These are phyloP conservation scores for Castanea sativa DNA, from an alignment of 306 rosid genomes.

Conservation along the genomic window DNA sequence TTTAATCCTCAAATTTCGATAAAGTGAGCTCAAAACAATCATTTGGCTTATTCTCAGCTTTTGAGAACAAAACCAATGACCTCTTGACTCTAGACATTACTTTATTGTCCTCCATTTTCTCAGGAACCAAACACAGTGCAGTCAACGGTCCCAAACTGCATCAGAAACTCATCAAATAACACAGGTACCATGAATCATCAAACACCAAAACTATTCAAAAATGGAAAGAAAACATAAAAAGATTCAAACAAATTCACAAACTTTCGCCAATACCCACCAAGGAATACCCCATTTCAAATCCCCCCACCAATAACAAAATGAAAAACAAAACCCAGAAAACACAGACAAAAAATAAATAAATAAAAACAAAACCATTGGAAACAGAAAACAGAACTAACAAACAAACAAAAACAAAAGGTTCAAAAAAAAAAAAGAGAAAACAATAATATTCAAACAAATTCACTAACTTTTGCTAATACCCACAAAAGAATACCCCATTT, in stretches of 20 bases:
- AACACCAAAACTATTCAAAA: neutral
- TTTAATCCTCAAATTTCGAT: neutral
- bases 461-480: constrained; percentile 5
- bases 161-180: neutral
- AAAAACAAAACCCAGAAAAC: neutral
- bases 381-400: neutral
- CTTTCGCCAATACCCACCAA: constrained; percentile 9
- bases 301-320: neutral
- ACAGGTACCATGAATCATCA: neutral
- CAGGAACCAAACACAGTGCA: neutral
- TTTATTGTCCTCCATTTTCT: neutral
- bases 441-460: constrained; percentile 1
- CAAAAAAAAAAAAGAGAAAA: neutral
- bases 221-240: neutral
- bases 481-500: neutral
- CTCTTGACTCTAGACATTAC: neutral
- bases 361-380: neutral
- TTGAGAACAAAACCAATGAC: neutral
- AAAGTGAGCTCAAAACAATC: neutral
- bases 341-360: neutral
- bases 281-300: neutral
- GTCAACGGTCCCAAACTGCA: neutral
- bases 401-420: neutral
- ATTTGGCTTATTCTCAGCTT: neutral
- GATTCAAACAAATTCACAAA: constrained; percentile 5